phyloP scores from a whole-genome alignment of 495 filamentous ascomycete genomes.

The Aspergillus baeticus region DNA sequence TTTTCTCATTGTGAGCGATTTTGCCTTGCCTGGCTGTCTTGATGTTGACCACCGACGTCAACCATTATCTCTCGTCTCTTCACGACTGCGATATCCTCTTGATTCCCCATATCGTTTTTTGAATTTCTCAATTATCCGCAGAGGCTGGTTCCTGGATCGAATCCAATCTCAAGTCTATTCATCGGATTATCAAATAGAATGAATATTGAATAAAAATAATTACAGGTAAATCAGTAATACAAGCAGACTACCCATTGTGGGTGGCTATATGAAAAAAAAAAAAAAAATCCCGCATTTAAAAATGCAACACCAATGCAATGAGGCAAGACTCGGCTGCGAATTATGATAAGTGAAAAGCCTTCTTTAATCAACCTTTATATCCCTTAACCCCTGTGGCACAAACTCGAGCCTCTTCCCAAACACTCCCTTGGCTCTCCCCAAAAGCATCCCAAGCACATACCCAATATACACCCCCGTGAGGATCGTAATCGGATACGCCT shows the following conservation, averaged over 20 bases:
- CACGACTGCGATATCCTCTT: not conserved
- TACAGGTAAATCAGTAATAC: not conserved
- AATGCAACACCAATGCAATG: not conserved
- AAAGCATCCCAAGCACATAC: constrained; percentile 58
- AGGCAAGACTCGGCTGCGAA: no score
- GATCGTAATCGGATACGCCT: constrained; percentile 95
- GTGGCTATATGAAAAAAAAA: not conserved
- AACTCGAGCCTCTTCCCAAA: constrained; percentile 66
- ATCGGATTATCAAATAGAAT: not conserved
- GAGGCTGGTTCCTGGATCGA: not conserved
- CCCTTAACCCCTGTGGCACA: constrained; percentile 27
- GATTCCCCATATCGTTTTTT: constrained; percentile 8
- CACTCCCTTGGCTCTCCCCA: constrained; percentile 53
- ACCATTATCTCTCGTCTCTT: not conserved
- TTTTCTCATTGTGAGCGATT: not conserved
- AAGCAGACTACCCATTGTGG: no score
- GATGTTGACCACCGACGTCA: not conserved
- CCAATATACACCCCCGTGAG: constrained; percentile 69
- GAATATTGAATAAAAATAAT: not conserved
- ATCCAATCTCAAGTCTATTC: not conserved
- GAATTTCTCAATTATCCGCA: not conserved
- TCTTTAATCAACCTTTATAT: constrained; percentile 28
- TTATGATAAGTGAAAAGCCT: no score
- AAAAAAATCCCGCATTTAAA: not conserved
- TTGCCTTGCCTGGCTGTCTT: not conserved